Percentiles rank a stretch among this genome's conserved stretches.
Evolutionary conservation across 2,329 filamentous ascomycete species (phyloP).

Genomic region (Penicillium vulpinum): DNA sequence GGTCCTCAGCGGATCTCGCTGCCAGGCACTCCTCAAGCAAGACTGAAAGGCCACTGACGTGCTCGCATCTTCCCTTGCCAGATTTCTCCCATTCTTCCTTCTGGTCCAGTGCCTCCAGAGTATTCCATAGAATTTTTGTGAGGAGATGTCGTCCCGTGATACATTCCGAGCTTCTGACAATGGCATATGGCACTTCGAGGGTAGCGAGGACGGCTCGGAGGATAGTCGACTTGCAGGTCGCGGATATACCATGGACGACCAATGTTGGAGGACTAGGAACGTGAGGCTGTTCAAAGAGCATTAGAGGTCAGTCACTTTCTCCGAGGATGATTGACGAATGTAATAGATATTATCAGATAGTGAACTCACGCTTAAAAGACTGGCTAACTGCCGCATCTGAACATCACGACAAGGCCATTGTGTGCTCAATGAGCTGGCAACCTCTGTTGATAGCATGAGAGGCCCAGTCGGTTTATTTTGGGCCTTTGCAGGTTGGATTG

Average conservation of each 20-base stretch:
- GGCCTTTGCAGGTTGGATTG: neutral
- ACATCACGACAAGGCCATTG: slow-evolving; percentile 48
- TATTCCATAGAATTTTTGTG: slow-evolving; percentile 47
- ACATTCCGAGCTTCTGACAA: slow-evolving; percentile 48
- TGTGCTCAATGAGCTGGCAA: slow-evolving; percentile 36
- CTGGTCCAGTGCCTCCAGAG: slow-evolving; percentile 36
- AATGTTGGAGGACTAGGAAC: slow-evolving; percentile 71
- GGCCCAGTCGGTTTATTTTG: neutral
- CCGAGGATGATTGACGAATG: neutral
- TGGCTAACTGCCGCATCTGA: slow-evolving; percentile 44
- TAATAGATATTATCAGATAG: neutral
- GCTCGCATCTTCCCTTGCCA: slow-evolving; percentile 69
- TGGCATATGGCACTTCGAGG: slow-evolving; percentile 50
- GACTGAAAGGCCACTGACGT: slow-evolving; percentile 71
- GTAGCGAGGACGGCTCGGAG: slow-evolving; percentile 63
- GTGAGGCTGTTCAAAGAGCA: slow-evolving; percentile 27
- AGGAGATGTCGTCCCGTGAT: slow-evolving; percentile 49
- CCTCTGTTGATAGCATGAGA: slow-evolving; percentile 35
- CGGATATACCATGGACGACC: slow-evolving; percentile 79
- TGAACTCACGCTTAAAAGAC: slow-evolving; percentile 42
- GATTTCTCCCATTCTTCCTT: slow-evolving; percentile 48
- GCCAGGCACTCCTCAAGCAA: slow-evolving; percentile 58
- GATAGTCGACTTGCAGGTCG: slow-evolving; percentile 81
- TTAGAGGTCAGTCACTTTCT: neutral
- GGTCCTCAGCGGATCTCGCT: slow-evolving; percentile 26